phyloP scores from a whole-genome alignment of 2,329 filamentous ascomycete species.

The Aspergillus oerlinghausenensis region DNA sequence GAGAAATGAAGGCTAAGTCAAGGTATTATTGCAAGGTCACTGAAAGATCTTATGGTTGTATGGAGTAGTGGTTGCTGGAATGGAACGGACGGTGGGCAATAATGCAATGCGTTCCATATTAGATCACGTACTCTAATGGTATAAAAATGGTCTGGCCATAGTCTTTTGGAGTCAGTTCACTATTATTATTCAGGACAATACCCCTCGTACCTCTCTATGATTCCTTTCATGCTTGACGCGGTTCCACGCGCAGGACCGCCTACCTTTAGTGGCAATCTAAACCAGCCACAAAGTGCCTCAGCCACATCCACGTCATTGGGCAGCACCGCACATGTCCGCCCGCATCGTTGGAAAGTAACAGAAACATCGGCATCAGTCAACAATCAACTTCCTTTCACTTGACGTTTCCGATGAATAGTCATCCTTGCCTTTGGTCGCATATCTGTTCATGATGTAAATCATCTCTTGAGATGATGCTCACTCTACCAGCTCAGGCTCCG shows the following conservation, averaged over 20 bases:
- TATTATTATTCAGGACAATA: background rate
- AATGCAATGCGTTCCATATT: background rate
- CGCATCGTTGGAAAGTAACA: conserved; percentile 1
- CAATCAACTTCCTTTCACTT: background rate
- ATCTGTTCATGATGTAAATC: background rate
- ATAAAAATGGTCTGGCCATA: background rate
- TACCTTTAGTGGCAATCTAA: background rate
- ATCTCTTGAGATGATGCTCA: conserved; percentile 11
- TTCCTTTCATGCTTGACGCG: background rate
- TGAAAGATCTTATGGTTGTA: background rate
- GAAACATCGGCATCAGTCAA: background rate
- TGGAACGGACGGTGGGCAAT: background rate
- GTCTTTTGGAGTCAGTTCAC: background rate
- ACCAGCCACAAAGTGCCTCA: conserved; percentile 16
- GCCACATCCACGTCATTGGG: conserved; percentile 31
- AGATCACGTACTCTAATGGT: background rate
- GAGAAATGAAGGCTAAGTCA: background rate
- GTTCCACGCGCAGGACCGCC: conserved; percentile 19
- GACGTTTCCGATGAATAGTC: background rate
- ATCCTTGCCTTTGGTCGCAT: background rate
- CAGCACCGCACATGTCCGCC: conserved; percentile 13
- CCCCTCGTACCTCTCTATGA: background rate
- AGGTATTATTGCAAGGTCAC: background rate
- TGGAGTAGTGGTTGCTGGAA: background rate
- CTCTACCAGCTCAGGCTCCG: conserved; percentile 9